phyloP scores from a whole-genome alignment of 495 filamentous ascomycete genomes.

The Extremus antarcticus region DNA sequence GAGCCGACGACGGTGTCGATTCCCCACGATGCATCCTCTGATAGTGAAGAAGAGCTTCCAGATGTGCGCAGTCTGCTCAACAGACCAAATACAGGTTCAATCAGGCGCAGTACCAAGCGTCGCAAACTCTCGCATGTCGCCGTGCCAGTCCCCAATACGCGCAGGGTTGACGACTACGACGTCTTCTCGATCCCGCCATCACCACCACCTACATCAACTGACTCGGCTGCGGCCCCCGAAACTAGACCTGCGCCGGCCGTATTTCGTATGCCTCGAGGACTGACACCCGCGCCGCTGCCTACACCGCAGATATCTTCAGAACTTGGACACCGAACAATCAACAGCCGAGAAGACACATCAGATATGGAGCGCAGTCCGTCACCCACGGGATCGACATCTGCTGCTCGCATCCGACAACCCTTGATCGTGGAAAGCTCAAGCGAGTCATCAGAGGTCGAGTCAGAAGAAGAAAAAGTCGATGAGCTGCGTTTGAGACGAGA shows the following conservation, averaged over 20 bases:
- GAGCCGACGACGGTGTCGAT: too few species aligned
- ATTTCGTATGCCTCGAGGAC: conserved; percentile 21
- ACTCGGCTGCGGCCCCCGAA: conserved; percentile 1
- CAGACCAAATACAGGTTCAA: not conserved
- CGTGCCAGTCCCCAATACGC: not conserved
- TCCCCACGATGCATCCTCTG: not conserved
- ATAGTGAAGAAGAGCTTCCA: conserved; percentile 21
- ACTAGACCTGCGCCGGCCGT: not conserved
- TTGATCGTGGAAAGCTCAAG: not conserved
- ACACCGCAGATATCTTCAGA: conserved; percentile 20
- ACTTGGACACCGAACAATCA: not conserved
- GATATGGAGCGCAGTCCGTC: too few species aligned
- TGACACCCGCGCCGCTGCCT: conserved; percentile 21
- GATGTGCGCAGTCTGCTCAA: conserved; percentile 15
- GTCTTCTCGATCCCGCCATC: conserved; percentile 26
- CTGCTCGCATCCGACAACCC: not conserved
- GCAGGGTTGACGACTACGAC: not conserved
- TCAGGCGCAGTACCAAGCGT: conserved; percentile 15
- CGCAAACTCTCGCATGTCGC: conserved; percentile 12
- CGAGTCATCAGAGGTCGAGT: not conserved
- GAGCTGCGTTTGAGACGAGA: conserved; percentile 29
- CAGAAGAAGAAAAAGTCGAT: not conserved
- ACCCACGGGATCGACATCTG: not conserved
- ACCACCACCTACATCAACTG: conserved; percentile 32
- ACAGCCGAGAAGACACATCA: not conserved